Percentiles rank a stretch among this genome's conserved stretches.
Conservation (phyloP, 2,329 filamentous ascomycete genomes). For the Ceratocystis diversiconidia region DNA sequence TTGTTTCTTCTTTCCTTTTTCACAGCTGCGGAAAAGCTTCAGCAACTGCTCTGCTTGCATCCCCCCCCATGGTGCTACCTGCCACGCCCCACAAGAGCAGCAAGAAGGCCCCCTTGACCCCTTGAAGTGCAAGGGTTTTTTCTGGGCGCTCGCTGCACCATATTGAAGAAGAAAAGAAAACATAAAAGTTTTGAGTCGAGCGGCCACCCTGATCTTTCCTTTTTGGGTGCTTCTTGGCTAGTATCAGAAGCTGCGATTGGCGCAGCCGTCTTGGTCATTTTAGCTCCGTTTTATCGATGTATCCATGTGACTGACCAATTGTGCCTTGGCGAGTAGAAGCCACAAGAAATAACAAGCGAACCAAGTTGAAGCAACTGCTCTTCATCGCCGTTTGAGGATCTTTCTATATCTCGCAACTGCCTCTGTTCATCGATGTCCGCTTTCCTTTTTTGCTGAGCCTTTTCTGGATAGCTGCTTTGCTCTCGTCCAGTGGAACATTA, state of each 20-base stretch:
- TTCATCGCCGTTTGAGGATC: slow-evolving; percentile 11
- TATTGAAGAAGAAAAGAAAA: neutral
- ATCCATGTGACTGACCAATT: slow-evolving; percentile 6
- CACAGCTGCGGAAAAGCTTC: neutral
- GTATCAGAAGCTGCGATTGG: slow-evolving; percentile 5
- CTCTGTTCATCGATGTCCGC: neutral
- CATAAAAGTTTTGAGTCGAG: neutral
- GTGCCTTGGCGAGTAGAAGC: neutral
- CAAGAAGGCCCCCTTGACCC: too few relatives aligned
- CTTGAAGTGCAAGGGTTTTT: neutral
- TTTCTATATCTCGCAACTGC: slow-evolving; percentile 8
- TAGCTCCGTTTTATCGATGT: slow-evolving; percentile 8
- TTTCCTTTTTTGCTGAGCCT: neutral
- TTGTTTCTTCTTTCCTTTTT: neutral
- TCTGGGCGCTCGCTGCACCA: neutral
- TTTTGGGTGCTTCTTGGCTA: slow-evolving; percentile 6
- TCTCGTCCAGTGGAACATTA: neutral
- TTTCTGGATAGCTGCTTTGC: neutral
- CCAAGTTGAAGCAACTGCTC: slow-evolving; percentile 8
- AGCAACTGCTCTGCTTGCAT: neutral
- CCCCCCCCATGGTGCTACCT: neutral
- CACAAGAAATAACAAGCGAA: too few relatives aligned
- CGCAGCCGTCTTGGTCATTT: slow-evolving; percentile 5
- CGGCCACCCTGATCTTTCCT: neutral
- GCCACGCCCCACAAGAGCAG: neutral